Conservation (phyloP, 306 rosid species). For the Vigna mungo region DNA sequence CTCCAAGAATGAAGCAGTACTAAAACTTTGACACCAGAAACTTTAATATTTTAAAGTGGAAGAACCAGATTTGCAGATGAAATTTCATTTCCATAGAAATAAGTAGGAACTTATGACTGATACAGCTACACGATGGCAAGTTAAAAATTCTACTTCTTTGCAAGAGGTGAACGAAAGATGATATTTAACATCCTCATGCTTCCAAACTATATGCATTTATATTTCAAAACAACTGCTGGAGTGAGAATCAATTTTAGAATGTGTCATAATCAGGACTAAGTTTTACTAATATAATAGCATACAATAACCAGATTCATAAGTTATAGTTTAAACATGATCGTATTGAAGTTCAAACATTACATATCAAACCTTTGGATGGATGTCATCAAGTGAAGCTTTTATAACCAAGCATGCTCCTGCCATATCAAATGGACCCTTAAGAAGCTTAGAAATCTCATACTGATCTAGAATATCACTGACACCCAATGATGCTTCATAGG, state of each 20-base stretch:
- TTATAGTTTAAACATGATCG: slow-evolving; percentile 24
- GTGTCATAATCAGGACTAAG: slow-evolving; percentile 15
- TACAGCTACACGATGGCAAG: background rate
- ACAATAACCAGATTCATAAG: slow-evolving; percentile 18
- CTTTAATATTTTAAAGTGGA: background rate
- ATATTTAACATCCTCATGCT: slow-evolving; percentile 9
- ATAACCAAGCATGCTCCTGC: slow-evolving; percentile 83
- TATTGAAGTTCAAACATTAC: slow-evolving; percentile 37
- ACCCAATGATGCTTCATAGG: slow-evolving; percentile 75
- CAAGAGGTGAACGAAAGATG: background rate
- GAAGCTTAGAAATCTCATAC: slow-evolving; percentile 83
- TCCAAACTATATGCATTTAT: slow-evolving; percentile 3
- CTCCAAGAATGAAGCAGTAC: slow-evolving; percentile 22
- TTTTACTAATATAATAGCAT: slow-evolving; percentile 11
- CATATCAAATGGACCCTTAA: slow-evolving; percentile 73
- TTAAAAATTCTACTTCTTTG: slow-evolving; percentile 7
- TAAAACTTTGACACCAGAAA: background rate
- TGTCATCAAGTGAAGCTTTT: slow-evolving; percentile 59
- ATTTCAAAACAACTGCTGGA: slow-evolving; percentile 11
- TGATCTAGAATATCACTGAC: slow-evolving; percentile 71
- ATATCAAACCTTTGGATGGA: slow-evolving; percentile 63
- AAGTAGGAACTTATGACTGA: background rate
- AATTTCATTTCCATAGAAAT: background rate
- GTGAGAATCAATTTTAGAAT: slow-evolving; percentile 24
- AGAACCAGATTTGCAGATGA: background rate